phyloP scores from a whole-genome alignment of 345 rosid genomes.

The Trapa bicornis region DNA sequence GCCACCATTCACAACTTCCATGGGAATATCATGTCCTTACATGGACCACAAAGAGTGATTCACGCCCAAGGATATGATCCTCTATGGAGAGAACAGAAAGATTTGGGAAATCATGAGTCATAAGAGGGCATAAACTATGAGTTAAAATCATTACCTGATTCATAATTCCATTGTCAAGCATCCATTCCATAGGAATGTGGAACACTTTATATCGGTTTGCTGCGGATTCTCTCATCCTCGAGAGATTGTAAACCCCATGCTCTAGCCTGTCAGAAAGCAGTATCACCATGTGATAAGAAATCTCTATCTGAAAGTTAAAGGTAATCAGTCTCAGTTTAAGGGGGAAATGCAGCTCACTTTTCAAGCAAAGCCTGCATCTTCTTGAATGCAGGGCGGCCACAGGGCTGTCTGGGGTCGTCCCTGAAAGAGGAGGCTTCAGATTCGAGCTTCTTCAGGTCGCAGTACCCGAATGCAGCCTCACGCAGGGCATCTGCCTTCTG shows the following conservation, averaged over 20 bases:
- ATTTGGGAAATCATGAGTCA: not conserved
- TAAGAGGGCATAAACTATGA: no score
- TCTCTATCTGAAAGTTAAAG: not conserved
- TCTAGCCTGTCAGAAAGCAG: conserved; percentile 41
- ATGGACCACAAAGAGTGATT: not conserved
- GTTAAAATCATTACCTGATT: conserved; percentile 46
- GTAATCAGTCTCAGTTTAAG: not conserved
- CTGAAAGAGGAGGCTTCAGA: conserved; percentile 70
- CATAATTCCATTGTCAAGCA: conserved; percentile 82
- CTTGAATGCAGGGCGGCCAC: conserved; percentile 57
- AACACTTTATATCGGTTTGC: conserved; percentile 47
- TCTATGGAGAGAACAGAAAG: not conserved
- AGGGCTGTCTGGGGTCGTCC: conserved; percentile 53
- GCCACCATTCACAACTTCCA: not conserved
- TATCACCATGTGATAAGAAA: not conserved
- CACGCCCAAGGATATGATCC: not conserved
- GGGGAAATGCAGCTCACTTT: conserved; percentile 31
- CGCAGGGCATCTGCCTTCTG: conserved; percentile 82
- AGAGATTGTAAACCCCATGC: conserved; percentile 81
- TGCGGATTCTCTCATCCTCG: conserved; percentile 85
- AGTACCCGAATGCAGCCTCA: conserved; percentile 89
- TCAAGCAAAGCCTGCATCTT: conserved; percentile 90
- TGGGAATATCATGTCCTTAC: not conserved
- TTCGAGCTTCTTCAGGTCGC: conserved; percentile 71
- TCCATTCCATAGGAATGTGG: conserved; percentile 83